A percentile compares a stretch with the other conserved stretches of the same genome.
Evolutionary conservation across 345 rosid species (phyloP).

Genomic region (Garcia nutans): DNA sequence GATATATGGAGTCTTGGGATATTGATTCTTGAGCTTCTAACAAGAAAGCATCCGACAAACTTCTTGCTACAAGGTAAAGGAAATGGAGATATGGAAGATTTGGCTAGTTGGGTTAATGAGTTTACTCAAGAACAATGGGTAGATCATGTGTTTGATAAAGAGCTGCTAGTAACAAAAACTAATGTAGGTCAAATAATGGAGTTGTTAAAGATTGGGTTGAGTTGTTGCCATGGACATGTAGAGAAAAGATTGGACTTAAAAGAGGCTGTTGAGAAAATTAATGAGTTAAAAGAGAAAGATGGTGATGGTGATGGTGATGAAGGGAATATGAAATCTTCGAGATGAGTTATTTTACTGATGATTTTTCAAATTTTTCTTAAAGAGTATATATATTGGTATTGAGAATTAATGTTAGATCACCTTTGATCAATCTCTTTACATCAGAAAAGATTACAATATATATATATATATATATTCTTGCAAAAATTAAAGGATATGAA

Average conservation of each 20-base stretch:
- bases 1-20: constrained; percentile 84
- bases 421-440: not conserved
- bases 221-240: constrained; percentile 61
- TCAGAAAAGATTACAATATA: not conserved
- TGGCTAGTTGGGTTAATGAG: constrained; percentile 53
- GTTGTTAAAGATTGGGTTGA: constrained; percentile 62
- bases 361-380: constrained; percentile 22
- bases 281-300: constrained; percentile 52
- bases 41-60: constrained; percentile 60
- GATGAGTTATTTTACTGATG: constrained; percentile 34
- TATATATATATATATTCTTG: not conserved
- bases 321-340: constrained; percentile 23
- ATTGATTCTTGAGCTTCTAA: constrained; percentile 70
- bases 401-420: not conserved
- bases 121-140: constrained; percentile 32
- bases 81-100: constrained; percentile 33
- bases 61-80: constrained; percentile 42
- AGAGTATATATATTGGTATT: not conserved
- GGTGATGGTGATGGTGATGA: constrained; percentile 57
- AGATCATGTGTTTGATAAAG: constrained; percentile 51
- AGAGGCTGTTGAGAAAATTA: constrained; percentile 58
- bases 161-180: constrained; percentile 38
- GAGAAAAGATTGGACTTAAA: constrained; percentile 79
- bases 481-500: not conserved
- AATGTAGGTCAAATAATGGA: constrained; percentile 49